Percentiles rank a stretch among this genome's conserved stretches.
Evolutionary conservation across 768 basidiomycete genomes (phyloP).

Genomic region (Mycena vulgaris): DNA sequence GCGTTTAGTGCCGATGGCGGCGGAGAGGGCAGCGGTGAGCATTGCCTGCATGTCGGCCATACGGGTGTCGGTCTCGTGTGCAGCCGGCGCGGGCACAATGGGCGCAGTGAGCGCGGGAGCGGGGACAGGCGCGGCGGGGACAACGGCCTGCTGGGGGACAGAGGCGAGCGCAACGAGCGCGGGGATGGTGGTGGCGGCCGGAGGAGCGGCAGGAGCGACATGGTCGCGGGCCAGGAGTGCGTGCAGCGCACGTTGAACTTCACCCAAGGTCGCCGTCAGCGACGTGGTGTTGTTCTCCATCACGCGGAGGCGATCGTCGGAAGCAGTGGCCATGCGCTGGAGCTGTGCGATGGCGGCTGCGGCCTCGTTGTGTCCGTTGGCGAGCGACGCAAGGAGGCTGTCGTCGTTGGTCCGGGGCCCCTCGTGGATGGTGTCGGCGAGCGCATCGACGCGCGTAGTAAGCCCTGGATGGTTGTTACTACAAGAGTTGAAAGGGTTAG

Average conservation of each 20-base stretch:
- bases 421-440: background rate
- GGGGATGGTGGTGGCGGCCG: background rate
- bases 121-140: background rate
- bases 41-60: background rate
- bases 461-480: no score
- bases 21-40: background rate
- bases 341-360: background rate
- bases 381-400: background rate
- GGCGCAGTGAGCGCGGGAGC: background rate
- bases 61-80: background rate
- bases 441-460: no score
- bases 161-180: background rate
- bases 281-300: background rate
- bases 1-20: background rate
- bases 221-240: background rate
- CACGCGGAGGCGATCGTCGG: background rate
- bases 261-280: background rate
- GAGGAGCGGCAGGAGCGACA: background rate
- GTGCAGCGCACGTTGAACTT: background rate
- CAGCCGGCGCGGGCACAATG: background rate
- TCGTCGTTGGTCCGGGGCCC: slow-evolving; percentile 14
- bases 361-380: background rate
- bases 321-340: background rate
- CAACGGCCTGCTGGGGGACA: background rate
- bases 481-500: background rate